Conservation (phyloP, 176 grass and related monocot genomes). For the Stipa capillata region DNA sequence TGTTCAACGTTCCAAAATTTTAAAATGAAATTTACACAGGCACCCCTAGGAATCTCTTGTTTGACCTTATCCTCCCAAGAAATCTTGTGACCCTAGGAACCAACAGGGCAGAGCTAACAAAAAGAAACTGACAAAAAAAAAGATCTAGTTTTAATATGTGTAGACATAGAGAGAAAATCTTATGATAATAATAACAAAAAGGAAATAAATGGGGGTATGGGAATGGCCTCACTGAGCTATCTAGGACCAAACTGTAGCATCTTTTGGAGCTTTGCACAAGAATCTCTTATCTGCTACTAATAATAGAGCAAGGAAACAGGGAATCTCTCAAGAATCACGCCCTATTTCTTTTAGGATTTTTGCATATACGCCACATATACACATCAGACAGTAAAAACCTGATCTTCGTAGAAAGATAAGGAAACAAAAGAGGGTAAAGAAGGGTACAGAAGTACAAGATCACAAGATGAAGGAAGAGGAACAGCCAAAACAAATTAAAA, state of each 20-base stretch:
- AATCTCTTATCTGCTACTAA: slow-evolving; percentile 42
- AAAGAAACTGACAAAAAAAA: slow-evolving; percentile 24
- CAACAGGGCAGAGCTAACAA: background rate
- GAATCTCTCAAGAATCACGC: slow-evolving; percentile 41
- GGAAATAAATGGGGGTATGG: background rate
- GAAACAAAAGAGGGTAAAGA: background rate
- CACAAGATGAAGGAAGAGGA: background rate
- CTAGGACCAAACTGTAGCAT: slow-evolving; percentile 38
- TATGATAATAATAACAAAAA: background rate
- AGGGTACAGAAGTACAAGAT: background rate
- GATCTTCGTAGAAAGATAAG: background rate
- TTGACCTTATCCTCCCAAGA: slow-evolving; percentile 28
- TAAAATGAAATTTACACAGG: slow-evolving; percentile 1
- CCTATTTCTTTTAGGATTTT: slow-evolving; percentile 25
- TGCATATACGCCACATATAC: background rate
- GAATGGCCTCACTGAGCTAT: slow-evolving; percentile 12
- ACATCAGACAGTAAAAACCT: background rate
- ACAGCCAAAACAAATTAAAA: background rate
- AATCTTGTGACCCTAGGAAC: slow-evolving; percentile 11
- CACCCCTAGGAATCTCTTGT: slow-evolving; percentile 18
- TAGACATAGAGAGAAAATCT: background rate
- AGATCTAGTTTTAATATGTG: background rate
- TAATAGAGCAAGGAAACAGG: slow-evolving; percentile 26
- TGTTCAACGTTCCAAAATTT: slow-evolving; percentile 4
- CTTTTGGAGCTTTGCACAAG: slow-evolving; percentile 33